Percentiles rank a stretch among this genome's conserved stretches.
Evolutionary conservation across 2,329 filamentous ascomycete species (phyloP).

Genomic region (Cercospora citrullina): DNA sequence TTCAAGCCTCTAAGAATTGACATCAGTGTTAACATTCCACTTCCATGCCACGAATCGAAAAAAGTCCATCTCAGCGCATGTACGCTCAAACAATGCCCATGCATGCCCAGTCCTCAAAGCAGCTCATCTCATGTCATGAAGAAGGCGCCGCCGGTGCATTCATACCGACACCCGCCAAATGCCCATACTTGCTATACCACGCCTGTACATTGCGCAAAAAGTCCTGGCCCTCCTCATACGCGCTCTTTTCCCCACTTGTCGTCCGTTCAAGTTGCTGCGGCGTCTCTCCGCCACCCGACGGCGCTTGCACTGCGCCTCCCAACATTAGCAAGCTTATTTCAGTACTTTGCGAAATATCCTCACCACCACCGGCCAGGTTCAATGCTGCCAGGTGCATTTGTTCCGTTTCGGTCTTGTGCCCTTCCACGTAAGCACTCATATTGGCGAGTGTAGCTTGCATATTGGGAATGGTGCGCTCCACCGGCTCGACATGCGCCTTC

Average conservation of each 20-base stretch:
- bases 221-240: not conserved
- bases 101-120: not conserved
- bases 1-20: not conserved
- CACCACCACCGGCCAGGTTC: conserved; percentile 3
- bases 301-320: conserved; percentile 16
- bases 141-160: not conserved
- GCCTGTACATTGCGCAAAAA: conserved; percentile 4
- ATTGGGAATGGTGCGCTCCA: conserved; percentile 29
- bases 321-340: conserved; percentile 12
- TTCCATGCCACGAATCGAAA: not conserved
- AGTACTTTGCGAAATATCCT: conserved; percentile 8
- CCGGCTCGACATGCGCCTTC: conserved; percentile 21
- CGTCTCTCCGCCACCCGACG: not conserved
- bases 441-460: conserved; percentile 28
- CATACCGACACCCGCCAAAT: not conserved
- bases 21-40: not conserved
- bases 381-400: not conserved
- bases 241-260: not conserved
- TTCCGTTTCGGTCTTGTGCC: conserved; percentile 22
- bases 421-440: conserved; percentile 24
- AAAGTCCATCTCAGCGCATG: not conserved
- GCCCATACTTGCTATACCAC: conserved; percentile 3
- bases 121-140: not conserved
- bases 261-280: not conserved
- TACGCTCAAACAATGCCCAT: not conserved